These are phyloP conservation scores for Botrytis fabae DNA, from an alignment of 2,329 filamentous ascomycete genomes.

Conservation along the genomic window DNA sequence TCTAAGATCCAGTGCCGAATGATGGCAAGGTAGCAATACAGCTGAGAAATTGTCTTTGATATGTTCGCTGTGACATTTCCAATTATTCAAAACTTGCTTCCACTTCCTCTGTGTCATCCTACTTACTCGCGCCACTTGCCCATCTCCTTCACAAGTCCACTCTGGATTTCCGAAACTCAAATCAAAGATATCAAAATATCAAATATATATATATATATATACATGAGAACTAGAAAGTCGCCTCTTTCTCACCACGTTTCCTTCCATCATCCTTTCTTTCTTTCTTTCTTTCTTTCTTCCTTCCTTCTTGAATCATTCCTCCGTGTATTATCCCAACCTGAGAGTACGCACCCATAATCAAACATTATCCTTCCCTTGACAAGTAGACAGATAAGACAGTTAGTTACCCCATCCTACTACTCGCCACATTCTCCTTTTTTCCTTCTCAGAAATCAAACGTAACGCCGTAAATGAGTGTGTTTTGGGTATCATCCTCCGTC, in stretches of 20 bases:
- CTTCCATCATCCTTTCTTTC: not conserved
- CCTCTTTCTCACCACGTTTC: not conserved
- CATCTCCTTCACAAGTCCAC: not conserved
- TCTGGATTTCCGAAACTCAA: not conserved
- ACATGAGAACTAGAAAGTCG: not conserved
- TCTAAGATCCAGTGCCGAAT: not conserved
- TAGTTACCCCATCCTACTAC: not conserved
- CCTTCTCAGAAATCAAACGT: not conserved
- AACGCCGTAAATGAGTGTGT: slow-evolving; percentile 5
- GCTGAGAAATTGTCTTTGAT: not conserved
- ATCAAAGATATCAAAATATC: not conserved
- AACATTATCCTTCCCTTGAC: slow-evolving; percentile 15
- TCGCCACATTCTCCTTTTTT: not conserved
- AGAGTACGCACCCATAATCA: not conserved
- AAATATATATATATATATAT: not conserved
- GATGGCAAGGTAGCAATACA: not conserved
- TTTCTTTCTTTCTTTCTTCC: not conserved
- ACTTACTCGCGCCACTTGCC: not conserved
- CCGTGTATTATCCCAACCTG: not conserved
- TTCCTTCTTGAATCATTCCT: not conserved
- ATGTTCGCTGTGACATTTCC: not conserved
- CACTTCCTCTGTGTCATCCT: not conserved
- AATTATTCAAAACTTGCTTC: not conserved
- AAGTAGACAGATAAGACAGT: not conserved
- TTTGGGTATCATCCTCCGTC: not conserved